Evolutionary conservation across 306 rosid species (phyloP).

Genomic region (Cucurbita moschata): DNA sequence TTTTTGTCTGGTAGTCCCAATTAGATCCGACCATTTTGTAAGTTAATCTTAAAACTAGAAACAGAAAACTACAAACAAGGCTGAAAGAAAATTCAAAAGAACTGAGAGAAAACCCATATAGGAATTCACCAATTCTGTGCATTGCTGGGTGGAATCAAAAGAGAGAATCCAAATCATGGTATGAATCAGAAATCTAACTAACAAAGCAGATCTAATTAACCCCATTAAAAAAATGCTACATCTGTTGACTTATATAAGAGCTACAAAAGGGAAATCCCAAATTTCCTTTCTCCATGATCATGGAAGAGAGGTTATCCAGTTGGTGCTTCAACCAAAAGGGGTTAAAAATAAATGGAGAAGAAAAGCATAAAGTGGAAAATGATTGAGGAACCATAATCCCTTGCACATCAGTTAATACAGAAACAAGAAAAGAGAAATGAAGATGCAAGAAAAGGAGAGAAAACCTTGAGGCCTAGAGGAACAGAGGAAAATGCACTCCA

Average conservation of each 20-base stretch:
- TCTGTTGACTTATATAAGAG: neutral
- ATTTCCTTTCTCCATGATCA: neutral
- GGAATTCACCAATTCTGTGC: neutral
- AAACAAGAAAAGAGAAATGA: neutral
- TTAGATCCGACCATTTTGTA: slow-evolving; percentile 34
- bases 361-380: neutral
- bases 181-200: neutral
- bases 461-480: neutral
- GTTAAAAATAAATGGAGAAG: neutral
- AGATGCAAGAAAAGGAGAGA: neutral
- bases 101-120: neutral
- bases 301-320: neutral
- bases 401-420: neutral
- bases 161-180: neutral
- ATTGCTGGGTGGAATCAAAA: neutral
- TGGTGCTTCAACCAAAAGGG: neutral
- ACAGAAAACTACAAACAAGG: neutral
- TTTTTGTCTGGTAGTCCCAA: slow-evolving; percentile 45
- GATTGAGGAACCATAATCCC: neutral
- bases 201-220: slow-evolving; percentile 1
- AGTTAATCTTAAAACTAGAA: neutral
- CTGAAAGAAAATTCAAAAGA: neutral
- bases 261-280: neutral
- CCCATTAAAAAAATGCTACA: neutral
- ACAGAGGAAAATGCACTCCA: neutral